A percentile compares a stretch with the other conserved stretches of the same genome.
phyloP scores from a whole-genome alignment of 2,329 filamentous ascomycete genomes.

The Fulvia fulva region DNA sequence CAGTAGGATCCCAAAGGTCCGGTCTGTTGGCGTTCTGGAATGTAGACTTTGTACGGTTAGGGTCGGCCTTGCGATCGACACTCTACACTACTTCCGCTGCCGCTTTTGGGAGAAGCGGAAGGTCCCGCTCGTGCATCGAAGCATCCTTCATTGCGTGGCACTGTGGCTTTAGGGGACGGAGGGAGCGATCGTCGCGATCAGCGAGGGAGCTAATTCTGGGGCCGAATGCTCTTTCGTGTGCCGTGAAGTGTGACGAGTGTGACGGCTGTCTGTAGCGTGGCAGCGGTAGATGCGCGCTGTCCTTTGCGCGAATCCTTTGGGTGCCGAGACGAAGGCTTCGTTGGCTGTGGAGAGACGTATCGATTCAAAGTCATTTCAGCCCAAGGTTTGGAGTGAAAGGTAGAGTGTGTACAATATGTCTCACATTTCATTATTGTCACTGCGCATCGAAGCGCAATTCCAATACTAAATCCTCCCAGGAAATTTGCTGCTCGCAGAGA shows the following conservation, averaged over 20 bases:
- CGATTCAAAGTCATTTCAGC: not conserved
- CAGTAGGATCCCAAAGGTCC: not conserved
- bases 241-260: not conserved
- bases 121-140: not conserved
- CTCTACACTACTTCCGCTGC: not conserved
- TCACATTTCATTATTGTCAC: not conserved
- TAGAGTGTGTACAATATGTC: conserved; percentile 1
- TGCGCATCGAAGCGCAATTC: not conserved
- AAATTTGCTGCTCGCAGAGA: conserved; percentile 1
- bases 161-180: not conserved
- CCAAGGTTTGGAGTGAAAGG: not conserved
- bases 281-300: not conserved
- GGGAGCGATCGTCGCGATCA: not conserved
- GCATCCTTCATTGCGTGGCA: not conserved
- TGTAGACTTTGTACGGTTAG: not conserved
- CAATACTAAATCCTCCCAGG: conserved; percentile 1
- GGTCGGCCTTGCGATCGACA: not conserved
- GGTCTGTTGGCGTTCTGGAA: no score
- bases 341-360: not conserved
- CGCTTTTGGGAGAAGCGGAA: not conserved
- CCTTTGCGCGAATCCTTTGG: not conserved
- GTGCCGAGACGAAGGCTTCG: not conserved
- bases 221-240: not conserved
- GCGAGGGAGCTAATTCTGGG: not conserved
- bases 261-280: not conserved